Evolutionary conservation across 2,329 filamentous ascomycete species (phyloP).

Genomic region (Akanthomyces dipterigenus): DNA sequence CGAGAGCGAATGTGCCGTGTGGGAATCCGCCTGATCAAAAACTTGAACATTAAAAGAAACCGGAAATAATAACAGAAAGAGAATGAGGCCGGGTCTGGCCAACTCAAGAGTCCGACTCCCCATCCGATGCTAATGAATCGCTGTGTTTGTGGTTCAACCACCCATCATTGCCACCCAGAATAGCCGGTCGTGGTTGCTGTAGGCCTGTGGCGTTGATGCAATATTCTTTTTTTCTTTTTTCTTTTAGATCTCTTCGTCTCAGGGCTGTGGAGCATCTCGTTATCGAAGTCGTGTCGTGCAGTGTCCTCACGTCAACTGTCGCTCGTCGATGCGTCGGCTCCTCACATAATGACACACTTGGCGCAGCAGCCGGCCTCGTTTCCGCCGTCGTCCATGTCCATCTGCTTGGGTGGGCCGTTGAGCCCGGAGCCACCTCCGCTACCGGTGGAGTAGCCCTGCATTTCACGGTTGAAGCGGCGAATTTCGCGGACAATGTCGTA

Average conservation of each 20-base stretch:
- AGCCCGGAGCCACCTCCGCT: conserved; percentile 58
- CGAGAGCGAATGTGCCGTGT: conserved; percentile 1
- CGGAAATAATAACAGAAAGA: conserved; percentile 15
- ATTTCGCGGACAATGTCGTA: conserved; percentile 98
- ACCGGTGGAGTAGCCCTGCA: conserved; percentile 76
- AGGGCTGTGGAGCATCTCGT: not conserved
- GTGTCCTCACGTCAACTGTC: not conserved
- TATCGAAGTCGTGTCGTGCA: conserved; percentile 2
- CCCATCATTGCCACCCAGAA: conserved; percentile 1
- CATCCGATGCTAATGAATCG: conserved; percentile 31
- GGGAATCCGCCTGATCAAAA: conserved; percentile 10
- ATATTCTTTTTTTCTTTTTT: conserved; percentile 3
- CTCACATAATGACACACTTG: conserved; percentile 83
- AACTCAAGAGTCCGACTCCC: conserved; percentile 32
- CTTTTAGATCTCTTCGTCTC: not conserved
- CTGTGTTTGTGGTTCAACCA: conserved; percentile 17
- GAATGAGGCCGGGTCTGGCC: conserved; percentile 19
- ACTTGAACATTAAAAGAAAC: conserved; percentile 11
- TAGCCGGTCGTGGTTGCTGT: not conserved
- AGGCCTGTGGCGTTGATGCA: conserved; percentile 1
- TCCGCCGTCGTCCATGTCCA: conserved; percentile 69
- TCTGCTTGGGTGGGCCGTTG: conserved; percentile 60
- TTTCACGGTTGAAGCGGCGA: conserved; percentile 95
- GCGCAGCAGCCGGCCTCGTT: conserved; percentile 72
- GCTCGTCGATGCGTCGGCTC: conserved; percentile 1